Conservation (phyloP, 768 basidiomycete species). For the Hericium coralloides region DNA sequence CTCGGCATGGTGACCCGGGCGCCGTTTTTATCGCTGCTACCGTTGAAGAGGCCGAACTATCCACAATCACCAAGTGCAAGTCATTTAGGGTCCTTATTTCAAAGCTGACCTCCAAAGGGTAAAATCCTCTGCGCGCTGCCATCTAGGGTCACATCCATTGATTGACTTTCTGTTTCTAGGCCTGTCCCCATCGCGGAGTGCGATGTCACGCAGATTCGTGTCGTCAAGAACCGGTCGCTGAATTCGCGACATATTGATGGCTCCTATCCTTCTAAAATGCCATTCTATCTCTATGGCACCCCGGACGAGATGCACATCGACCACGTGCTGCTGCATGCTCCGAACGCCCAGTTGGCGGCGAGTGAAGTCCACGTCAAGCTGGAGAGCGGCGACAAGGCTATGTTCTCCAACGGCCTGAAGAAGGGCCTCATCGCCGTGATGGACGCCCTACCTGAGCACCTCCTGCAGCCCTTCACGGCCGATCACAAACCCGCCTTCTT, state of each 20-base stretch:
- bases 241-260: slow-evolving; percentile 20
- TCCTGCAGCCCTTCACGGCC: slow-evolving; percentile 13
- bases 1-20: slow-evolving; percentile 10
- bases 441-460: slow-evolving; percentile 11
- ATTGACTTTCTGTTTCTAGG: slow-evolving; percentile 3
- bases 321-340: slow-evolving; percentile 20
- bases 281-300: slow-evolving; percentile 34
- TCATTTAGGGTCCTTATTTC: slow-evolving; percentile 4
- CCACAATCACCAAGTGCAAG: slow-evolving; percentile 4
- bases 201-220: slow-evolving; percentile 19
- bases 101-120: slow-evolving; percentile 10
- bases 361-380: slow-evolving; percentile 9
- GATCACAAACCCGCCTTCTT: slow-evolving; percentile 3
- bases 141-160: not conserved
- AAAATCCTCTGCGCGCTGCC: not conserved
- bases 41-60: slow-evolving; percentile 8
- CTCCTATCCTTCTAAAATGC: slow-evolving; percentile 24
- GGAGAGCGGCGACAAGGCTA: slow-evolving; percentile 1
- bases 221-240: slow-evolving; percentile 25
- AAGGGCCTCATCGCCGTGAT: slow-evolving; percentile 11
- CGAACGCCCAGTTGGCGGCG: slow-evolving; percentile 17
- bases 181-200: slow-evolving; percentile 5
- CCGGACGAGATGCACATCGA: slow-evolving; percentile 24
- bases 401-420: slow-evolving; percentile 6
- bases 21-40: slow-evolving; percentile 16